These are phyloP conservation scores for Syncephalis plumigaleata DNA, from an alignment of 371 early-diverging fungal species.

Conservation along the genomic window DNA sequence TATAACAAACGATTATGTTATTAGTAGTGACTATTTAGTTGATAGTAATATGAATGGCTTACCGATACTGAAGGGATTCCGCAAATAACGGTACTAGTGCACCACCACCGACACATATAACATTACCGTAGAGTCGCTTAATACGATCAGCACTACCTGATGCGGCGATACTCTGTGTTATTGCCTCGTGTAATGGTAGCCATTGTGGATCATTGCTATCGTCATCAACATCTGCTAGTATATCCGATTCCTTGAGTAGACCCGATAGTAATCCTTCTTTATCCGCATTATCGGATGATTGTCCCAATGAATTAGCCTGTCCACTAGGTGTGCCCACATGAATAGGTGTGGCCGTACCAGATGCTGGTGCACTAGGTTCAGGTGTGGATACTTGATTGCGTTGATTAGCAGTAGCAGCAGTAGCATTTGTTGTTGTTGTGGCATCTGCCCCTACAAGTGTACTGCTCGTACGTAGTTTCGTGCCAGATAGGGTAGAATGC, in stretches of 20 bases:
- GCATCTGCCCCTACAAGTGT: too few relatives aligned
- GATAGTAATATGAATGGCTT: not conserved
- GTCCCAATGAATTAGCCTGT: not conserved
- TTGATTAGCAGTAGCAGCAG: too few relatives aligned
- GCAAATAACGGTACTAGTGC: not conserved
- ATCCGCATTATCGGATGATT: not conserved
- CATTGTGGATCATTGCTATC: not conserved
- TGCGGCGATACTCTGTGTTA: conserved; percentile 58
- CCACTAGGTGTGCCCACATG: not conserved
- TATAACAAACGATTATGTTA: not conserved
- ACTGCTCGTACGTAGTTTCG: too few relatives aligned
- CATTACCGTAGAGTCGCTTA: conserved; percentile 48
- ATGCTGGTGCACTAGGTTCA: conserved; percentile 10
- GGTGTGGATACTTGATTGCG: conserved; percentile 6
- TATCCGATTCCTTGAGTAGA: not conserved
- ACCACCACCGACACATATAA: conserved; percentile 74
- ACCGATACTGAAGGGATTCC: not conserved
- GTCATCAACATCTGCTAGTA: not conserved
- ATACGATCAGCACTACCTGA: conserved; percentile 51
- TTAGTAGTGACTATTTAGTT: not conserved
- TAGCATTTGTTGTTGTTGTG: too few relatives aligned
- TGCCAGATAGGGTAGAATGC: too few relatives aligned
- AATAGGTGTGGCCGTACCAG: not conserved
- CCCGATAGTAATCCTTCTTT: too few relatives aligned
- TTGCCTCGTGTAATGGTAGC: conserved; percentile 43